Evolutionary conservation across 148 eudicot genomes (phyloP).

Genomic region (Selenicereus undatus): DNA sequence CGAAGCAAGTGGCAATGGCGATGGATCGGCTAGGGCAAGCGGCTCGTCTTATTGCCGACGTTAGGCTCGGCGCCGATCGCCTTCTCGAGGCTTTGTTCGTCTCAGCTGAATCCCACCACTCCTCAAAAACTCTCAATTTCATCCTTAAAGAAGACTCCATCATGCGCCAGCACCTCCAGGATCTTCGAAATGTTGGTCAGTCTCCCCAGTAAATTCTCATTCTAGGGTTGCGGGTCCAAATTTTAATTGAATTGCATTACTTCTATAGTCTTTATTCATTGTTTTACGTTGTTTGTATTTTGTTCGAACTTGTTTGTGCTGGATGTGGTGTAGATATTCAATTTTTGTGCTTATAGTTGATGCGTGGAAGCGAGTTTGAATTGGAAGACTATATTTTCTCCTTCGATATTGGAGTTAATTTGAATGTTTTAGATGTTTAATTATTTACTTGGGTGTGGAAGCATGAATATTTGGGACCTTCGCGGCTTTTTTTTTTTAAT

Average conservation of each 20-base stretch:
- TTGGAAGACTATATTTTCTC: neutral
- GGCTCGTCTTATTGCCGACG: constrained; percentile 75
- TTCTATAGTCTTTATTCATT: neutral
- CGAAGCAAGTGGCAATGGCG: constrained; percentile 89
- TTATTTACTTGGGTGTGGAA: neutral
- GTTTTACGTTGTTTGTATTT: neutral
- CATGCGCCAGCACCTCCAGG: constrained; percentile 61
- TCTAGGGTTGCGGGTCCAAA: neutral
- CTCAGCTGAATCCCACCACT: constrained; percentile 42
- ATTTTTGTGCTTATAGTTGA: neutral
- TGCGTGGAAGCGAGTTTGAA: neutral
- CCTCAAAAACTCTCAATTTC: constrained; percentile 46
- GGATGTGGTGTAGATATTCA: neutral
- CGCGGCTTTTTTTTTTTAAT: neutral
- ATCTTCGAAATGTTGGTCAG: constrained; percentile 71
- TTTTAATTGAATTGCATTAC: constrained; percentile 3
- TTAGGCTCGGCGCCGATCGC: constrained; percentile 87
- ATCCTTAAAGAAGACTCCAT: constrained; percentile 57
- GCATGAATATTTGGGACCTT: neutral
- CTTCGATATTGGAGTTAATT: neutral
- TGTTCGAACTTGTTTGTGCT: neutral
- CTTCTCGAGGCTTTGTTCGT: constrained; percentile 71
- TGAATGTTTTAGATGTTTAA: neutral
- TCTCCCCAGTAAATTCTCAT: neutral
- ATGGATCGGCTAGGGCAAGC: constrained; percentile 86